Evolutionary conservation across 495 filamentous ascomycete genomes (phyloP).

Genomic region (Podospora appendiculata): DNA sequence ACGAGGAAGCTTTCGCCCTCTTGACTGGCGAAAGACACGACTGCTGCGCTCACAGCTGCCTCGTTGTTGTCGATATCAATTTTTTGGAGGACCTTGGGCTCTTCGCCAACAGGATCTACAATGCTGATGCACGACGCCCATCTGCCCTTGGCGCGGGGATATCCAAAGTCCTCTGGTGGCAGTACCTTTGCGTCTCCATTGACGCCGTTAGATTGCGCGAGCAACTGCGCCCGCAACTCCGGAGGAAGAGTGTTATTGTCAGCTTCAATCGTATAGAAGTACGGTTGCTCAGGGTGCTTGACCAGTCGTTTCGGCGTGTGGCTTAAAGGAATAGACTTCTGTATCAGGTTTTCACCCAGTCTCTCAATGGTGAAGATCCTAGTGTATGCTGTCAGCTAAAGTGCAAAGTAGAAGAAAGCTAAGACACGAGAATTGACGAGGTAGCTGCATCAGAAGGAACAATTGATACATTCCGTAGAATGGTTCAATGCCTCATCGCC

Average conservation of each 20-base stretch:
- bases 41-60: constrained; percentile 77
- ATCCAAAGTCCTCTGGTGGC: constrained; percentile 81
- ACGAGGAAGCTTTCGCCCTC: constrained; percentile 85
- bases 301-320: constrained; percentile 86
- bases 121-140: constrained; percentile 95
- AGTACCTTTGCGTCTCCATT: constrained; percentile 64
- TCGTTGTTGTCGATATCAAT: constrained; percentile 87
- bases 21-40: constrained; percentile 77
- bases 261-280: constrained; percentile 90
- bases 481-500: constrained; percentile 38
- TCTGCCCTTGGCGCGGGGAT: constrained; percentile 70
- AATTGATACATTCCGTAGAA: constrained; percentile 31
- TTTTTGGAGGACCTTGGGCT: constrained; percentile 56
- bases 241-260: constrained; percentile 82
- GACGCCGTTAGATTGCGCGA: constrained; percentile 55
- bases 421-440: background rate
- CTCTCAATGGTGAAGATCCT: constrained; percentile 91
- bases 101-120: constrained; percentile 71
- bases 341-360: constrained; percentile 75
- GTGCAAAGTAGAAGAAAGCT: background rate
- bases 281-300: constrained; percentile 76
- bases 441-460: constrained; percentile 45
- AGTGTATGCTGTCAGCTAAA: constrained; percentile 14
- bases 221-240: constrained; percentile 59
- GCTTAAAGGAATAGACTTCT: constrained; percentile 79